Evolutionary conservation across 2,329 filamentous ascomycete species (phyloP), one percentile per base, ranked within the genome.

Genomic region (Diaporthe velutina): DNA sequence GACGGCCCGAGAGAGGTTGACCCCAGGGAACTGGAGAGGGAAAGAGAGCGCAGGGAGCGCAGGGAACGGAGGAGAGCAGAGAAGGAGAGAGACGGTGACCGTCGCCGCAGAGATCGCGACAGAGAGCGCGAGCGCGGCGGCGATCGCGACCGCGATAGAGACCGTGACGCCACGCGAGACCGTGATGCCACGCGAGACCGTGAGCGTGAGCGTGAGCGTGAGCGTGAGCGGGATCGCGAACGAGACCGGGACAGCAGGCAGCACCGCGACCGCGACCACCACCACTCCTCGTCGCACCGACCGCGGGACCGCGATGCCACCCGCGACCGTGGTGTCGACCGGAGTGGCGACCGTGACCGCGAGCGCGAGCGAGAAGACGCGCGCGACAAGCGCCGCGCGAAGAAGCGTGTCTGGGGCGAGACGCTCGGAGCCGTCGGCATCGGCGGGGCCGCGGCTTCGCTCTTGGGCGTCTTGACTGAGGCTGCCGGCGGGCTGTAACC

Each of bases 341-440:
- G 83, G 40, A n/a, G n/a, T n/a, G n/a, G n/a, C n/a, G n/a, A n/a
- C n/a, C n/a, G n/a, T n/a, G n/a, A n/a, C n/a, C n/a, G n/a, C n/a
- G 82, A 85, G 10, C 79, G 82, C 55, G 82, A 85, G 17, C 80
- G 82, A 17, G 83, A 86, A 30, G 79, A 80, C 10, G 80, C 82
- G 22, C 78, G 80, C 35, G 78, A 82, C 30, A 77, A 81, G 8
- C 83, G 83, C 3, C 73, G 80, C 1, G 80, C 80, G n/a, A 85
- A 82, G 78, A 87, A 84, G 79, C 87, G 85, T 78, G 83, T 83
- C 17, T 87, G 87, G 81, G 87, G 88, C 64, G 89, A 90, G 76
- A 88, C 89, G 22, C 83, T 92, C 5, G 86, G 87, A 2, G 89
- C 88, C 0, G 90, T 90, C 7, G 88, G 90, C 1, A 88, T 93